Evolutionary conservation across 805 yeast species (phyloP).

Genomic region (Suhomyces sp.): DNA sequence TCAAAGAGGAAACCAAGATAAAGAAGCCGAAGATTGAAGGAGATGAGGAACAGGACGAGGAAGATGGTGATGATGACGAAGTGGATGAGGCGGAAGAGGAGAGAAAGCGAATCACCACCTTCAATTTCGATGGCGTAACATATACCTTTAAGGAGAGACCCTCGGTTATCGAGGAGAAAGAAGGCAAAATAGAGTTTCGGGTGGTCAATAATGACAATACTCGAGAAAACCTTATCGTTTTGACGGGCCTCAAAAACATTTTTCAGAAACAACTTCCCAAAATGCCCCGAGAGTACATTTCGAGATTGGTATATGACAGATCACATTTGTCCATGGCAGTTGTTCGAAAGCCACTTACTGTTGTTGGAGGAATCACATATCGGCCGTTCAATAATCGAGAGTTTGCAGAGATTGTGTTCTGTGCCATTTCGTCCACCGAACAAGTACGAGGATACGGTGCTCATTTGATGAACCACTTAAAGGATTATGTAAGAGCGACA

Average conservation of each 20-base stretch:
- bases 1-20: conserved; percentile 17
- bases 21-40: conserved; percentile 21
- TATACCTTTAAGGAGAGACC: conserved; percentile 90
- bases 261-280: conserved; percentile 97
- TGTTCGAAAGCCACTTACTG: conserved; percentile 87
- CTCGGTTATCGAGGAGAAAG: conserved; percentile 89
- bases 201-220: conserved; percentile 95
- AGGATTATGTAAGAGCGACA: conserved; percentile 90
- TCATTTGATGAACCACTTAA: conserved; percentile 94
- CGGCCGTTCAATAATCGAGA: conserved; percentile 87
- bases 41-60: conserved; percentile 23
- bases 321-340: conserved; percentile 96
- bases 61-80: conserved; percentile 36
- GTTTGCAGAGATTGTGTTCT: conserved; percentile 97
- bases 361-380: conserved; percentile 96
- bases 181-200: conserved; percentile 89
- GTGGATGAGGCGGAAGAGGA: conserved; percentile 45
- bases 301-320: conserved; percentile 89
- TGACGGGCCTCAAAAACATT: conserved; percentile 93
- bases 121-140: conserved; percentile 71
- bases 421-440: conserved; percentile 96
- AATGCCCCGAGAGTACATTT: conserved; percentile 97
- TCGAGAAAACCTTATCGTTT: conserved; percentile 80
- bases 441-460: conserved; percentile 99
- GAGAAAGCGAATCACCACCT: conserved; percentile 42